Evolutionary conservation across 2,329 filamentous ascomycete genomes (phyloP), one percentile per base, ranked within the genome.

Genomic region (Paramyrothecium roridum): DNA sequence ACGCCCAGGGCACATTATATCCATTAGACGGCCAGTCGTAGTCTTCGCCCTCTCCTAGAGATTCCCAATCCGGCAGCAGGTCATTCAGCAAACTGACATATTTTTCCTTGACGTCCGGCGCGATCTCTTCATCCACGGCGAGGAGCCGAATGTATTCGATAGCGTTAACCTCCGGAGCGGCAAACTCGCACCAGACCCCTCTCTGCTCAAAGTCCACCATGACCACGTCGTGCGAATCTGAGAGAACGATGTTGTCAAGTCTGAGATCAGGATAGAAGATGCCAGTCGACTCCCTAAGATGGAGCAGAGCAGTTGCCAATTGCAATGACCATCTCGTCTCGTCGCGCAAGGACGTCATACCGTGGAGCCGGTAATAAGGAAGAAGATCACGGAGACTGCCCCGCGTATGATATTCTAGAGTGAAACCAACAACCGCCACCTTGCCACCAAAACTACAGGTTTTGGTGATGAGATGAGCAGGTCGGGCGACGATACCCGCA

Each of bases 181-280:
- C 80, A 65, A 85, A 86, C 64, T 84, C 80, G 66, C 79, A 83
- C 83, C 83, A 86, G 2, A 85, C 81, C 8, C 83, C 83, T 33
- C 83, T 77, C 65, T 86, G 83, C 67, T 86, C 83, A 62, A 86
- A 84, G 58, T 86, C 83, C 4, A 86, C 76, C 76, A 86, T 80
- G 62, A 85, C 64, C 11, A 78, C 68, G 53, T 84, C 74, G 20
- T 70, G 70, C 1, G 69, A 61, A 21, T 72, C 71, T 1, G 80
- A 79, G 16, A 85, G 67, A 3, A 86, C 78, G 34, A 86, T 73
- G 59, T 86, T 85, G 65, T 86, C 83, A 4, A 85, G 76, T 16
- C 83, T 79, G 16, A 85, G 73, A 59, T 86, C 83, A 2, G 82
- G 80, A 59, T 85, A 85, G 63, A 81, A 85, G 22, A 76, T 75